Evolutionary conservation across 1,139 yeast genomes (phyloP), one percentile per base, ranked within the genome.

Genomic region (Magnusiomyces ingens): DNA sequence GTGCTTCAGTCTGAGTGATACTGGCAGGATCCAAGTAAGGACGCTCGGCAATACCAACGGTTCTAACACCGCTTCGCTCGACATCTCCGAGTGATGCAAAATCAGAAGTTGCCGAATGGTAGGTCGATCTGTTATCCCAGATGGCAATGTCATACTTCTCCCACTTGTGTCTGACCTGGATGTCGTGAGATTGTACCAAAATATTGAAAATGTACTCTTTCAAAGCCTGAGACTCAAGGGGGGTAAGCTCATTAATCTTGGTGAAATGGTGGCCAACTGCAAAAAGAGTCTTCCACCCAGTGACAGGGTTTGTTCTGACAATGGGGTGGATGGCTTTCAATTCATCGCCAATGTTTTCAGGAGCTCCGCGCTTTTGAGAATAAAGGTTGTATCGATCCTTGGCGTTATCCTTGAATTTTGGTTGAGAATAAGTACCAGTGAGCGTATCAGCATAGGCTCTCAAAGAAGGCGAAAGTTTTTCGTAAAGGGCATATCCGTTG

Each of bases 1-100:
- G 32, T 5, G 8, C 32, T 8, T 26, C 32, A 26, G 32, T 26
- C 8, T 26, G 32, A 8, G 32, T 26, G 8, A 26, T 26, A 26
- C 82, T 77, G 22, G 68, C 62, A 19, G 76, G 73, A 60, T 80
- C 82, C 63, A 75, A 79, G 67, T 56, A 74, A 38, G 84, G 84
- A 45, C 68, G 65, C 57, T 80, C 84, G 41, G 81, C 84, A 60
- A 80, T 72, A 0, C 82, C 71, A 4, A 82, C 79, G 18, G 80
- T 84, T 64, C 85, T 73, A 32, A 80, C 78, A 35, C 83, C 84
- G 58, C 78, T 84, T 64, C 84, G 73, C 36, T 77, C 71, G 52
- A 42, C 47, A n/a, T 40, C 32, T 26, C 32, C 32, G 8, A 26
- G 32, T 5, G 32, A 26, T 26, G 48, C 36, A 49, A 58, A 36